Evolutionary conservation across 345 rosid genomes (phyloP).

Genomic region (Microcos paniculata): DNA sequence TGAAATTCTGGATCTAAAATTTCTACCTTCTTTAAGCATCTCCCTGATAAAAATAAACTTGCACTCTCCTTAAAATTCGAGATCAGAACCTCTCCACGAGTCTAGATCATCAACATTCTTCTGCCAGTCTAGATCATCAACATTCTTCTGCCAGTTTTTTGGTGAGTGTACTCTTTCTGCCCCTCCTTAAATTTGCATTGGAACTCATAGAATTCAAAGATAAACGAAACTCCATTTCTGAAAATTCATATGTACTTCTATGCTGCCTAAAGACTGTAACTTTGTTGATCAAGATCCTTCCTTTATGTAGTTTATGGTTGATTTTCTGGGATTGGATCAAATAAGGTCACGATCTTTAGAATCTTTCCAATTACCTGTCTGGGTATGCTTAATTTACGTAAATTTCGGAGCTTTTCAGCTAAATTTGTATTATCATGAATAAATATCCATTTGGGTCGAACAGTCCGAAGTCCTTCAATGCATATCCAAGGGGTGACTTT

Average conservation of each 20-base stretch:
- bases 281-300: no score
- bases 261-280: no score
- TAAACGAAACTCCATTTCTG: not conserved
- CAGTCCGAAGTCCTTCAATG: slow-evolving; percentile 63
- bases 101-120: slow-evolving; percentile 3
- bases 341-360: slow-evolving; percentile 25
- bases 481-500: slow-evolving; percentile 73
- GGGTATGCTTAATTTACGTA: slow-evolving; percentile 46
- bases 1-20: slow-evolving; percentile 12
- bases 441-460: slow-evolving; percentile 45
- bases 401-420: slow-evolving; percentile 20
- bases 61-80: not conserved
- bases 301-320: no score
- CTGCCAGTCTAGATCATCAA: no score
- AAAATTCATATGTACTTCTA: no score
- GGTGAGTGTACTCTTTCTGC: slow-evolving; percentile 21
- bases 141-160: not conserved
- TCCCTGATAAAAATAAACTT: not conserved
- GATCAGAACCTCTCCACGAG: not conserved
- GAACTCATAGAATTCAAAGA: not conserved
- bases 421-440: slow-evolving; percentile 56
- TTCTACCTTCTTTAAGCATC: not conserved
- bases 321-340: slow-evolving; percentile 5
- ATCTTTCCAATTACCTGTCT: slow-evolving; percentile 24
- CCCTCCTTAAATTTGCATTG: not conserved